Evolutionary conservation across 2,329 filamentous ascomycete species (phyloP), one percentile per base, ranked within the genome.

Genomic region (Aspergillus persii): DNA sequence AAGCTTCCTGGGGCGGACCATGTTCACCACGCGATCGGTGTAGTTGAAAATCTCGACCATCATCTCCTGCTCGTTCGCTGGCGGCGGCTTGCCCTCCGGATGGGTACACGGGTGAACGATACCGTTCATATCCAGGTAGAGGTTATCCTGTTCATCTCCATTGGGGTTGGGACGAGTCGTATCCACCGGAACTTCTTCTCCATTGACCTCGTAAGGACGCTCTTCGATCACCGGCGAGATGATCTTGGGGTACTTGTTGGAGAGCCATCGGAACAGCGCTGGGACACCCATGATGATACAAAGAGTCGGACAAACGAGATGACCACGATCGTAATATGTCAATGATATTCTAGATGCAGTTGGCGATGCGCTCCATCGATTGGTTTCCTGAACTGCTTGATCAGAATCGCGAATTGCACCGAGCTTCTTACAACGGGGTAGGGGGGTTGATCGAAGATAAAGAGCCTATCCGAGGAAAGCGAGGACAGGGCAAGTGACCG

Each of bases 61-160:
- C 95, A 99, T 99, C 79, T 98, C 95, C 75, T 96, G 92, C 80
- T 99, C 95, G 61, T 95, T 94, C 71, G 89, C 90, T 9, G 95
- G 95, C 3, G 95, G 87, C 2, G 95, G 92, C 63, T 87, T 87
- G 71, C 98, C 94, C 76, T 99, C 95, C 0, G 95, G 95, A 79
- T 99, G 95, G 50, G 94, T 96, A 79, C 95, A 99, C 33, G 96
- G 96, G 81, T 99, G 95, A 41, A 99, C 95, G 66, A 99, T 99
- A 74, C 95, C 96, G 77, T 99, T 99, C 94, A 99, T 98, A 72
- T 99, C 95, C 63, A 99, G 86, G 73, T 99, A 99, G 5, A 99
- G 82, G 71, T 99, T 99, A 79, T 99, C 94, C 71, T 96, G 91
- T 76, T 99, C 95, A 78, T 98, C 94, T 74, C 92, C 92, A 78